Conservation (phyloP, 2,329 filamentous ascomycete genomes). For the Penicillium sp. region DNA sequence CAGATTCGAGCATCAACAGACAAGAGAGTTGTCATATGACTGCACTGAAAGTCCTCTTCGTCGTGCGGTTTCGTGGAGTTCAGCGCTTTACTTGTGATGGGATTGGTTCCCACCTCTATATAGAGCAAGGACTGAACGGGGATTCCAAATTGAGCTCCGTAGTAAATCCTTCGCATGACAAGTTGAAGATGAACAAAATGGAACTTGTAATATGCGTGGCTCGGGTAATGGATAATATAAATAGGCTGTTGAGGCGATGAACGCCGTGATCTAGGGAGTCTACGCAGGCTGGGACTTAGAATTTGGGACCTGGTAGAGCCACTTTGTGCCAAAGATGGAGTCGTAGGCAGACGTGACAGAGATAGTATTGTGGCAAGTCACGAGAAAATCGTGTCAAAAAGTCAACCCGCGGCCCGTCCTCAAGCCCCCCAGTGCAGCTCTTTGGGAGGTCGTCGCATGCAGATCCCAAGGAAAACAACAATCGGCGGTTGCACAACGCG, state of each 20-base stretch:
- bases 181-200: slow-evolving; percentile 15
- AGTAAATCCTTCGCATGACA: slow-evolving; percentile 14
- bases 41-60: background rate
- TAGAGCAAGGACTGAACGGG: slow-evolving; percentile 8
- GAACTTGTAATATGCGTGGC: background rate
- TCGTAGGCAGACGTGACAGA: slow-evolving; percentile 12
- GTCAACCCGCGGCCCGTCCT: background rate
- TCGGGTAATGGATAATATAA: background rate
- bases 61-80: background rate
- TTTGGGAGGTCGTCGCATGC: background rate
- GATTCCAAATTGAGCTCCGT: slow-evolving; percentile 11
- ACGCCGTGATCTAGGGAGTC: background rate
- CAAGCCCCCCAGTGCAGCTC: background rate
- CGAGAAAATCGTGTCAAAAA: background rate
- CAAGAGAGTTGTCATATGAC: background rate
- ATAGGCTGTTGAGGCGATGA: background rate
- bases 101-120: background rate
- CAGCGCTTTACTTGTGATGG: background rate
- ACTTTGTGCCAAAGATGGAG: slow-evolving; percentile 13
- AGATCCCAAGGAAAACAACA: background rate
- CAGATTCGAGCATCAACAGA: slow-evolving; percentile 11
- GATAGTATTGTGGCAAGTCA: slow-evolving; percentile 13
- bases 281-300: background rate
- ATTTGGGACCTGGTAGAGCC: background rate
- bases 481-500: background rate